Conservation (phyloP, 257 asterid genomes). For the Vinca minor region DNA sequence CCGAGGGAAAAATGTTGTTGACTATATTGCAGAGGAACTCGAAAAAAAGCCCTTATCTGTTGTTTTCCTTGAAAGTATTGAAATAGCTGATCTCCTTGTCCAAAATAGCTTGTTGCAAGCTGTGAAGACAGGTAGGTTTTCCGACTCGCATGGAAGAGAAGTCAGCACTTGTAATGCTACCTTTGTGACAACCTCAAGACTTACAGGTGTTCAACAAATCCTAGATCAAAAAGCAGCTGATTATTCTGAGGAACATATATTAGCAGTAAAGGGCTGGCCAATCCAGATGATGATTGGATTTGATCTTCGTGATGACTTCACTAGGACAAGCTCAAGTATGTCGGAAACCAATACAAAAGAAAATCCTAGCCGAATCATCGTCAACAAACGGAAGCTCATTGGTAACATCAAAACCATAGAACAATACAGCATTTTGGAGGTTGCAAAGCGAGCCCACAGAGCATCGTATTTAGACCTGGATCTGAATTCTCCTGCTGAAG, state of each 20-base stretch:
- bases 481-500: conserved; percentile 62
- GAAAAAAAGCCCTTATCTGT: conserved; percentile 48
- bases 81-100: conserved; percentile 59
- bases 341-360: conserved; percentile 7
- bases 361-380: conserved; percentile 12
- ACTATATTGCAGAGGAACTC: conserved; percentile 62
- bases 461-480: conserved; percentile 38
- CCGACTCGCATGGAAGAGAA: conserved; percentile 63
- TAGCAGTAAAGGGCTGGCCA: conserved; percentile 27
- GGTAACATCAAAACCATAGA: conserved; percentile 15
- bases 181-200: conserved; percentile 41
- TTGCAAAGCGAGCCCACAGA: conserved; percentile 41
- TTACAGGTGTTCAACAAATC: conserved; percentile 13
- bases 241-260: conserved; percentile 47
- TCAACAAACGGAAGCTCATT: conserved; percentile 55
- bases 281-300: conserved; percentile 53
- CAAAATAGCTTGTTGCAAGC: conserved; percentile 60
- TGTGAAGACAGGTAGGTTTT: conserved; percentile 44
- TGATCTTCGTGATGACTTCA: conserved; percentile 49
- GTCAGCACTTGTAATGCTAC: conserved; percentile 43
- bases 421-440: conserved; percentile 25
- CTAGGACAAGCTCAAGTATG: conserved; percentile 1
- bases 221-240: conserved; percentile 9
- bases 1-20: conserved; percentile 60
- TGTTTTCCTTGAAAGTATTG: conserved; percentile 63